Conservation (phyloP, 129 eudicot genomes). For the Flaveria linearis region DNA sequence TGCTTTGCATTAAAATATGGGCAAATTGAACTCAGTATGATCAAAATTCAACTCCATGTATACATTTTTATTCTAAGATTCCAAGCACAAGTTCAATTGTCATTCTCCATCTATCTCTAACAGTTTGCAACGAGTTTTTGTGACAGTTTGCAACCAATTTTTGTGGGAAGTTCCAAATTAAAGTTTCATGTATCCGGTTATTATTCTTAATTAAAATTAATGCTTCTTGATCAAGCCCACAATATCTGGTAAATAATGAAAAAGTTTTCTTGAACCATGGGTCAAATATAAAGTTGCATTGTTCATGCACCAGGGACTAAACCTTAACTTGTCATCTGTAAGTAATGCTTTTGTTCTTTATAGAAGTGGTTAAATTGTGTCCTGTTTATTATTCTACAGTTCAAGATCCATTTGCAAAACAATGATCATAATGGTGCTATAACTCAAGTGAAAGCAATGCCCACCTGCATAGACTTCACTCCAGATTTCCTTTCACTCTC, state of each 20-base stretch:
- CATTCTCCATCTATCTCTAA: slow-evolving; percentile 5
- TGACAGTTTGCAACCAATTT: background rate
- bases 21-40: background rate
- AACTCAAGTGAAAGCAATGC: slow-evolving; percentile 79
- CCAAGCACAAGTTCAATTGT: slow-evolving; percentile 9
- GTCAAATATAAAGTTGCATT: too few species aligned
- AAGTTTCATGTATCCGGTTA: background rate
- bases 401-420: slow-evolving; percentile 80
- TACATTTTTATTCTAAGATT: background rate
- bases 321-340: slow-evolving; percentile 8
- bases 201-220: slow-evolving; percentile 1
- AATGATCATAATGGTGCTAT: slow-evolving; percentile 71
- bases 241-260: slow-evolving; percentile 2
- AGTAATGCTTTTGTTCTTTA: slow-evolving; percentile 1
- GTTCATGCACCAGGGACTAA: background rate
- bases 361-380: background rate
- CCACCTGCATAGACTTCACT: slow-evolving; percentile 79
- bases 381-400: slow-evolving; percentile 51
- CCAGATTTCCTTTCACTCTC: slow-evolving; percentile 85
- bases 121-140: slow-evolving; percentile 1
- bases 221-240: slow-evolving; percentile 1
- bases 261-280: background rate
- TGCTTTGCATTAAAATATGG: background rate
- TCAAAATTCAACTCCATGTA: background rate
- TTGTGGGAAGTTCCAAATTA: slow-evolving; percentile 4